These are phyloP conservation scores for Neurospora sp. DNA, from an alignment of 495 filamentous ascomycete species.

Conservation along the genomic window DNA sequence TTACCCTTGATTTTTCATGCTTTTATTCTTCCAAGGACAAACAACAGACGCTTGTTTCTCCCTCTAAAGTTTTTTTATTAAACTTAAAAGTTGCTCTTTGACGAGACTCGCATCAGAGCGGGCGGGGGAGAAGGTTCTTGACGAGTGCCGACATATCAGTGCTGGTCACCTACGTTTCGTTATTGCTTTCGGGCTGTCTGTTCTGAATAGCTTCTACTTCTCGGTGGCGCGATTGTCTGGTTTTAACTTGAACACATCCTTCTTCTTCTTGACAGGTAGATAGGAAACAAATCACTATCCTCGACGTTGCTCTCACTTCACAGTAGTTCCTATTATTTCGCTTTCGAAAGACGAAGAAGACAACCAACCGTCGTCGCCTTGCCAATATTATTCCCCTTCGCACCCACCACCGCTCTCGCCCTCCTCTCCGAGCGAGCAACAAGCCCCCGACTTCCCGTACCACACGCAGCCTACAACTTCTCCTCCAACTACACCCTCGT, in stretches of 20 bases:
- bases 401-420: neutral
- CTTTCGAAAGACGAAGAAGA: neutral
- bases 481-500: slow-evolving; percentile 30
- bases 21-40: neutral
- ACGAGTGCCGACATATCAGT: neutral
- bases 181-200: neutral
- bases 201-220: neutral
- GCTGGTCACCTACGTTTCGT: neutral
- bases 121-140: neutral
- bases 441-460: neutral
- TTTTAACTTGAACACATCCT: neutral
- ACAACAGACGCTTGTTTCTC: neutral
- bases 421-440: neutral
- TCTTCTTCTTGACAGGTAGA: neutral
- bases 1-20: neutral
- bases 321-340: neutral
- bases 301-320: neutral
- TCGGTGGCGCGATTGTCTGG: neutral
- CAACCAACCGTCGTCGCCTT: neutral
- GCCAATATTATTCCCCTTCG: neutral
- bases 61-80: neutral
- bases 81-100: neutral
- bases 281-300: neutral
- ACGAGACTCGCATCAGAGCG: neutral
- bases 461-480: neutral